phyloP scores from a whole-genome alignment of 179 eudicot species.

The Carnegiea gigantea region DNA sequence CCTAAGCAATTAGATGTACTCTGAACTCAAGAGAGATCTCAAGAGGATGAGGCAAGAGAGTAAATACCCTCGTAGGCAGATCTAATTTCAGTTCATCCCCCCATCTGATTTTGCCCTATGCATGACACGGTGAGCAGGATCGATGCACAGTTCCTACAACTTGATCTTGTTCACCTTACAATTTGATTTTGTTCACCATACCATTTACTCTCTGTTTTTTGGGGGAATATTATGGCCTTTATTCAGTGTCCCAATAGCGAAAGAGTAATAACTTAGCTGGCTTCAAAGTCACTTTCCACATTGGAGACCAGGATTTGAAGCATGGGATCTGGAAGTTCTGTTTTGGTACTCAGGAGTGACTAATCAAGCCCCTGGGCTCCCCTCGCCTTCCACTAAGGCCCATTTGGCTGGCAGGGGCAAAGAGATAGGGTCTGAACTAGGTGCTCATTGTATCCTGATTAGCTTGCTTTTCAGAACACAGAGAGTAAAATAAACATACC shows the following conservation, averaged over 20 bases:
- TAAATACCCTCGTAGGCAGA: not conserved
- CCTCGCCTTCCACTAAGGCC: too few species aligned
- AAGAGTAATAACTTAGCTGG: too few species aligned
- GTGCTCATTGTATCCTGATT: not conserved
- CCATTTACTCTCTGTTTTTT: too few species aligned
- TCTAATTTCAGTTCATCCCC: not conserved
- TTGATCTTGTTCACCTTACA: too few species aligned
- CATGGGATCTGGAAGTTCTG: too few species aligned
- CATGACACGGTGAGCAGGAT: not conserved
- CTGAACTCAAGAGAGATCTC: not conserved
- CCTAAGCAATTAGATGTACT: not conserved
- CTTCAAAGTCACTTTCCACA: too few species aligned
- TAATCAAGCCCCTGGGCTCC: too few species aligned
- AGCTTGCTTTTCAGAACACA: not conserved
- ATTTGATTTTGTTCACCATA: not conserved
- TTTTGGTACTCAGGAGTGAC: too few species aligned
- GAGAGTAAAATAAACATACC: constrained; percentile 43
- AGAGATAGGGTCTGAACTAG: not conserved
- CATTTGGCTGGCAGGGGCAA: too few species aligned
- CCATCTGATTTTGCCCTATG: not conserved
- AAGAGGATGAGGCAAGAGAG: not conserved
- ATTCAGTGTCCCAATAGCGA: not conserved
- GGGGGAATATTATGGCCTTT: not conserved
- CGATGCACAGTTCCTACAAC: too few species aligned
- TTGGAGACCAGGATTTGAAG: too few species aligned